phyloP scores from a whole-genome alignment of 2,329 filamentous ascomycete species.

The Trichophyton simii region DNA sequence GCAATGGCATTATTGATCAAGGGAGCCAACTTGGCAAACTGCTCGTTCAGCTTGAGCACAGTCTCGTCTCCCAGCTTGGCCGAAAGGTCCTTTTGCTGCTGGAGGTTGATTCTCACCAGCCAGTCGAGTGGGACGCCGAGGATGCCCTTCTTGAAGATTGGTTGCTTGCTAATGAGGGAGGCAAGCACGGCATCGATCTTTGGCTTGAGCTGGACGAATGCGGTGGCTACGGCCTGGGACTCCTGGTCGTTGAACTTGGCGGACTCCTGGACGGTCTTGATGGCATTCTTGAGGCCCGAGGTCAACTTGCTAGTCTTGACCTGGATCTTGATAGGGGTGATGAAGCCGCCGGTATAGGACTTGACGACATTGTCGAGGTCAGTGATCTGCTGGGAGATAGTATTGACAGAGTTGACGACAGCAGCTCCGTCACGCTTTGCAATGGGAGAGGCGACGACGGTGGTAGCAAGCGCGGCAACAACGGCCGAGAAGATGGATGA shows the following conservation, averaged over 20 bases:
- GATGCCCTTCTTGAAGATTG: background rate
- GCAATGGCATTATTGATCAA: slow-evolving; percentile 1
- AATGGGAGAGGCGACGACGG: background rate
- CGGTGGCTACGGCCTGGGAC: background rate
- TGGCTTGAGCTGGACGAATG: background rate
- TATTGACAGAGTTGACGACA: background rate
- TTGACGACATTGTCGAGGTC: background rate
- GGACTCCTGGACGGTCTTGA: background rate
- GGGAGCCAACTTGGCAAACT: background rate
- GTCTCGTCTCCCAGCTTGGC: slow-evolving; percentile 1
- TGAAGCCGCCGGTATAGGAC: background rate
- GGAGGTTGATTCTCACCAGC: background rate
- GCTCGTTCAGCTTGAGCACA: background rate
- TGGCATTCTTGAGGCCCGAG: background rate
- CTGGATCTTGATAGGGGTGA: background rate
- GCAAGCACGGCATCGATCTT: slow-evolving; percentile 1
- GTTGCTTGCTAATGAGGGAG: background rate
- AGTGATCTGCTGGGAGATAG: background rate
- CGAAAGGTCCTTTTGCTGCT: background rate
- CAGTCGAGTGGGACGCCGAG: background rate
- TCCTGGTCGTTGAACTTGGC: background rate
- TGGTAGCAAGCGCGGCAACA: background rate
- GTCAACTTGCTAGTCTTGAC: slow-evolving; percentile 1
- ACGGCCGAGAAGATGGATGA: slow-evolving; percentile 1
- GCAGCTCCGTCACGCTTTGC: background rate